phyloP scores from a whole-genome alignment of 352 stramenopile species.

The Phytopythium ostracodes region DNA sequence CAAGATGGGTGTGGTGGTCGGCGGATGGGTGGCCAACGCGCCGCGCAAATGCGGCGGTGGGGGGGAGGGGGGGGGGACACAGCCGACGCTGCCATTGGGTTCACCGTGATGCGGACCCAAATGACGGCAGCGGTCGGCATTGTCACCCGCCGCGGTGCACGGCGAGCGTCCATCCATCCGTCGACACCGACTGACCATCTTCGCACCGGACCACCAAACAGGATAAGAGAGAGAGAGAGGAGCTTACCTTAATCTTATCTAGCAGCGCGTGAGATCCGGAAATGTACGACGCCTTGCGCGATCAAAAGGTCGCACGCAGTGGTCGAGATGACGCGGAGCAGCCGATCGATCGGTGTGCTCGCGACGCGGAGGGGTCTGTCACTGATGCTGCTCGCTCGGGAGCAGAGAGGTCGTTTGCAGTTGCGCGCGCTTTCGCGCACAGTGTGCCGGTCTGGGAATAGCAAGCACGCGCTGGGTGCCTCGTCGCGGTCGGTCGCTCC shows the following conservation, averaged over 20 bases:
- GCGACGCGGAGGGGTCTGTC: background rate
- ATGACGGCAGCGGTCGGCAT: background rate
- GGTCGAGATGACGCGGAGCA: background rate
- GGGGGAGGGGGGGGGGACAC: too few species aligned
- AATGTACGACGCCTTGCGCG: background rate
- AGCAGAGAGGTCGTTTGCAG: background rate
- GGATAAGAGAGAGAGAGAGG: background rate
- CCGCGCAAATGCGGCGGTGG: too few species aligned
- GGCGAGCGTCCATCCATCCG: background rate
- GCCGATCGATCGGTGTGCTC: background rate
- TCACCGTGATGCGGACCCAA: too few species aligned
- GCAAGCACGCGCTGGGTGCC: background rate
- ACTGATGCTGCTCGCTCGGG: background rate
- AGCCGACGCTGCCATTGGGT: too few species aligned
- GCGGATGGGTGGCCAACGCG: too few species aligned
- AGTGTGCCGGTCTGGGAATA: background rate
- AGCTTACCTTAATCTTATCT: background rate
- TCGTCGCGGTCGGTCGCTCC: background rate
- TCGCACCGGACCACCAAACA: background rate
- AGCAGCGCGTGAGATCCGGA: background rate
- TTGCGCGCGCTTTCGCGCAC: constrained; percentile 1
- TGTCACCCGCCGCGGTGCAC: background rate
- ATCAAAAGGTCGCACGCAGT: background rate
- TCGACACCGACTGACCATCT: background rate
- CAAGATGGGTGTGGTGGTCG: too few species aligned